Evolutionary conservation across 202 grass and related monocot species (phyloP), one percentile per base, ranked within the genome.

Genomic region (Dendrocalamus latiflorus): DNA sequence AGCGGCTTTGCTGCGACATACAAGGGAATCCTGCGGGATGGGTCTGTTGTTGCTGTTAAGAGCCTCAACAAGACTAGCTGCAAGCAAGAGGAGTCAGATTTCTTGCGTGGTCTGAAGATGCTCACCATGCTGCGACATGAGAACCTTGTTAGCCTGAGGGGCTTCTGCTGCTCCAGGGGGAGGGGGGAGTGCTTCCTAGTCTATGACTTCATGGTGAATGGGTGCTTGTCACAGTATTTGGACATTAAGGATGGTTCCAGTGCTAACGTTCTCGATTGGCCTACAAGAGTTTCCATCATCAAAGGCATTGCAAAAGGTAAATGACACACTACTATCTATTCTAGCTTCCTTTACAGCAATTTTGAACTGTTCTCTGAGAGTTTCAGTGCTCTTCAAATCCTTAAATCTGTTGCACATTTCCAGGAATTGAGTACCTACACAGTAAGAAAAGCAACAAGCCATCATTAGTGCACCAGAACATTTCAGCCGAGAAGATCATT

Each of bases 41-140:
- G 93, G 6, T 87, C 85, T 21, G 66, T 84, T 59, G 96, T 95
- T 15, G 89, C 89, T 34, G 89, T 99, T n/a, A 95, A 93, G 57
- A 99, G 91, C 79, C 92, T 99, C 20, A 95, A 90, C 49, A 95
- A 94, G 78, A 93, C 91, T 25, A 99, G 96, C 67, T 99, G 96
- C 83, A 99, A 99, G 75, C 87, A 94, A 51, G 96, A n/a, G n/a
- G n/a, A n/a, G n/a, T n/a, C n/a, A n/a, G n/a, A n/a, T n/a, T n/a
- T n/a, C n/a, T n/a, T n/a, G n/a, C n/a, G n/a, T n/a, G n/a, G n/a
- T n/a, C n/a, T n/a, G n/a, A n/a, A n/a, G n/a, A n/a, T n/a, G n/a
- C n/a, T n/a, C n/a, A n/a, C n/a, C n/a, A n/a, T n/a, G n/a, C n/a
- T n/a, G n/a, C n/a, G n/a, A n/a, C n/a, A n/a, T n/a, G n/a, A n/a